phyloP scores from a whole-genome alignment of 2,329 filamentous ascomycete species.

The Fusarium fujikuroi region DNA sequence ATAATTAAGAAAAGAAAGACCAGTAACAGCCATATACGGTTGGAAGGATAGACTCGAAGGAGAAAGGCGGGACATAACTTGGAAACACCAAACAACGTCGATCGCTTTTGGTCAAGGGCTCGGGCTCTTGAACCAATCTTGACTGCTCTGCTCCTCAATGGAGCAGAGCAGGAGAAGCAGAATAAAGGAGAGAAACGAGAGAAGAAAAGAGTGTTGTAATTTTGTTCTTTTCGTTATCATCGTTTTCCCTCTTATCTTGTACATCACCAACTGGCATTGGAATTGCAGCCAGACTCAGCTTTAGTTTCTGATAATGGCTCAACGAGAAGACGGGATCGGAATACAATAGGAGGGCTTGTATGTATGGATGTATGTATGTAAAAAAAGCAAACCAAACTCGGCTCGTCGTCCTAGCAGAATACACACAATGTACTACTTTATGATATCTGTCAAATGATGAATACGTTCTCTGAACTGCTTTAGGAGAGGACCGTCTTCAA shows the following conservation, averaged over 20 bases:
- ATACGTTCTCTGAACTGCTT: neutral
- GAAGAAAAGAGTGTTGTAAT: conserved; percentile 39
- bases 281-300: conserved; percentile 37
- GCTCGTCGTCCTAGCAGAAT: conserved; percentile 44
- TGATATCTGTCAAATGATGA: neutral
- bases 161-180: conserved; percentile 5
- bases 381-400: conserved; percentile 41
- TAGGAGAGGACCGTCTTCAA: neutral
- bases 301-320: conserved; percentile 33
- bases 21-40: conserved; percentile 19
- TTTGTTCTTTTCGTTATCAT: conserved; percentile 28
- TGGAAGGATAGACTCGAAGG: conserved; percentile 34
- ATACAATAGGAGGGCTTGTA: conserved; percentile 39
- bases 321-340: conserved; percentile 30
- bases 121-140: conserved; percentile 23
- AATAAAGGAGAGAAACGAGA: conserved; percentile 20
- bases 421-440: conserved; percentile 41
- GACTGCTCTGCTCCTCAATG: conserved; percentile 26
- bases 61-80: conserved; percentile 26
- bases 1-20: conserved; percentile 36
- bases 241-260: conserved; percentile 39
- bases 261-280: conserved; percentile 44
- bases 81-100: conserved; percentile 31
- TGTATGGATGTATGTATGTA: conserved; percentile 30
- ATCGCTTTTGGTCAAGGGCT: conserved; percentile 23